These are phyloP conservation scores for Alternaria sp. DNA, from an alignment of 2,329 filamentous ascomycete genomes.

Conservation along the genomic window DNA sequence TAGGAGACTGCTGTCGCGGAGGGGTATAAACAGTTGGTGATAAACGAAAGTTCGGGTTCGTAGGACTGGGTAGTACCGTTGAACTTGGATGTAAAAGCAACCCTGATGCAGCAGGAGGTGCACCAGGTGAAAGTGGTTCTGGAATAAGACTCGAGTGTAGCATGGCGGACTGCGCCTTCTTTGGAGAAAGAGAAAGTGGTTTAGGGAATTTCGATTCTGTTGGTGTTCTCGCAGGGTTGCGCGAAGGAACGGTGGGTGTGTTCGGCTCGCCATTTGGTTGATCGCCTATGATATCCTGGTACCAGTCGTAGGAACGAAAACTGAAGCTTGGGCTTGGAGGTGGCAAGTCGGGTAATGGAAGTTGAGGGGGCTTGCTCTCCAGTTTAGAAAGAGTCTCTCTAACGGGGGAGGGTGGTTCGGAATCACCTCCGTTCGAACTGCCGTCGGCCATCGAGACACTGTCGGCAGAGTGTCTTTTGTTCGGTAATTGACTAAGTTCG, in stretches of 20 bases:
- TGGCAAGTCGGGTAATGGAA: constrained; percentile 24
- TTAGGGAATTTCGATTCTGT: constrained; percentile 15
- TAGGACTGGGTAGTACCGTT: constrained; percentile 19
- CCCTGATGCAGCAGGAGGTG: constrained; percentile 14
- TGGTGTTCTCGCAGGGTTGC: constrained; percentile 12
- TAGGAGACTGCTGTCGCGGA: constrained; percentile 11
- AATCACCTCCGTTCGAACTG: constrained; percentile 1
- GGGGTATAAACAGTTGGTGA: constrained; percentile 31
- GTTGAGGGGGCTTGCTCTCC: constrained; percentile 18
- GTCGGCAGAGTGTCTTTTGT: constrained; percentile 2
- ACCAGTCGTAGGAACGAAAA: constrained; percentile 36
- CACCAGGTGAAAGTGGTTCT: constrained; percentile 20
- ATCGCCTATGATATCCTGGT: constrained; percentile 35
- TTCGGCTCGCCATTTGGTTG: constrained; percentile 10
- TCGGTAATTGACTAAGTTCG: constrained; percentile 25
- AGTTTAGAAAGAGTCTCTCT: constrained; percentile 18
- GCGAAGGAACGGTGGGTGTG: not conserved
- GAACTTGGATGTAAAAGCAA: constrained; percentile 26
- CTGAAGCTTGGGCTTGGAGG: constrained; percentile 34
- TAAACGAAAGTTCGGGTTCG: constrained; percentile 25
- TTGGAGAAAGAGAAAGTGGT: constrained; percentile 11
- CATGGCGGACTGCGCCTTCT: not conserved
- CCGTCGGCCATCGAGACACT: constrained; percentile 10
- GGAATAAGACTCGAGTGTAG: constrained; percentile 11
- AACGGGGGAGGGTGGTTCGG: constrained; percentile 3